Evolutionary conservation across 2,329 filamentous ascomycete species (phyloP).

Genomic region (Basipetospora chlamydospora): DNA sequence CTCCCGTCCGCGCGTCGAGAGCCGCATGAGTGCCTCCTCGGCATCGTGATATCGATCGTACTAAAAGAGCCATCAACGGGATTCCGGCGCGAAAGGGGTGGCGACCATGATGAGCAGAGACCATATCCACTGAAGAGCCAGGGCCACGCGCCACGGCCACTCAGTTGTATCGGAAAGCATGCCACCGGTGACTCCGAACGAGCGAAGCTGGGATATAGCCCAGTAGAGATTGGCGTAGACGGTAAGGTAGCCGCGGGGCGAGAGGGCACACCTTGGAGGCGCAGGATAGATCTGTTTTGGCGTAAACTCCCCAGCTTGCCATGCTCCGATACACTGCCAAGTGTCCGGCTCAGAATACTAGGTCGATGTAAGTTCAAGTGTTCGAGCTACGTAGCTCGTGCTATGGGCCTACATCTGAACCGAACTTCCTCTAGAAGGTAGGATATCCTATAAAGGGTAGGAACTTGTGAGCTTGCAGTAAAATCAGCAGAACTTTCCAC

Average conservation of each 20-base stretch:
- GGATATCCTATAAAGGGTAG: conserved; percentile 13
- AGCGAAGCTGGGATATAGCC: conserved; percentile 27
- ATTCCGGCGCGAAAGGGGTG: conserved; percentile 20
- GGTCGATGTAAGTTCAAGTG: too few relatives aligned
- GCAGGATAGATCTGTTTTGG: conserved; percentile 26
- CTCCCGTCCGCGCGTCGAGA: conserved; percentile 10
- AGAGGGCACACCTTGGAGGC: conserved; percentile 28
- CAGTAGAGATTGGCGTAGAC: conserved; percentile 30
- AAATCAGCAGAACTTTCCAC: neutral
- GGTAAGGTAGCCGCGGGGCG: conserved; percentile 25
- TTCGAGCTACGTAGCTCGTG: neutral
- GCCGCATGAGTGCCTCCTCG: conserved; percentile 16
- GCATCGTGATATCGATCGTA: conserved; percentile 17
- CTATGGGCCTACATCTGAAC: conserved; percentile 6
- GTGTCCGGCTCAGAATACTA: conserved; percentile 11
- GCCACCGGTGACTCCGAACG: conserved; percentile 23
- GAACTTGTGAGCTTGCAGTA: conserved; percentile 4
- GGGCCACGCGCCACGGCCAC: conserved; percentile 25
- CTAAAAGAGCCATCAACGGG: conserved; percentile 22
- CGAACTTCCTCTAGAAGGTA: conserved; percentile 11
- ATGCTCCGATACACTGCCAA: conserved; percentile 10
- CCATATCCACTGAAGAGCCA: conserved; percentile 26
- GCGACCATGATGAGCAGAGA: conserved; percentile 18
- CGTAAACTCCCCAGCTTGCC: conserved; percentile 28
- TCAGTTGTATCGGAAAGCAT: conserved; percentile 18